Evolutionary conservation across 192 early-diverging fungal genomes (phyloP).

Genomic region (Coemansia sp.): DNA sequence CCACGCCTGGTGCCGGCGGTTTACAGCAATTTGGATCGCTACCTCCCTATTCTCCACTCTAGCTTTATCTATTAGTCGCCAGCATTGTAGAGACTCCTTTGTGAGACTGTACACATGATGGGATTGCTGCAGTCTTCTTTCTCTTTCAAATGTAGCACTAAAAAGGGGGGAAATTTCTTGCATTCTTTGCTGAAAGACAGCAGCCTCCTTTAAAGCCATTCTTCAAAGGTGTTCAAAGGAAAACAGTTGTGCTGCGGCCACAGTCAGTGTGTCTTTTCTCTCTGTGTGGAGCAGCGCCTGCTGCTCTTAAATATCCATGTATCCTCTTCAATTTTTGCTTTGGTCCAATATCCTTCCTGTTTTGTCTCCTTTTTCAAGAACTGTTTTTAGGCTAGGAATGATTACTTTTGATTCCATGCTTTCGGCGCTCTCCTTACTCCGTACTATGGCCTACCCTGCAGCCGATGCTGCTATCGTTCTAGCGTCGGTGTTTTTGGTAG

Average conservation of each 20-base stretch:
- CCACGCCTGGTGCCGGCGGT: slow-evolving; percentile 18
- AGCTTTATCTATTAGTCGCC: not conserved
- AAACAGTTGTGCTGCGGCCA: not conserved
- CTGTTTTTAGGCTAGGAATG: not conserved
- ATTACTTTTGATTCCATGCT: not conserved
- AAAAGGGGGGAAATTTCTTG: not conserved
- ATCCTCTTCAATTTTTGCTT: not conserved
- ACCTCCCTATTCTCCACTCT: slow-evolving; percentile 30
- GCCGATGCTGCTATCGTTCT: not conserved
- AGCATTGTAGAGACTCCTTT: not conserved
- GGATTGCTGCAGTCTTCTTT: not conserved
- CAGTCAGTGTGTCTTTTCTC: not conserved
- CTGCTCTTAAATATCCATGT: not conserved
- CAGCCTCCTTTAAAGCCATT: not conserved
- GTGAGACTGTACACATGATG: not conserved
- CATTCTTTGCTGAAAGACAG: not conserved
- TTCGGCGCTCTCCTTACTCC: not conserved
- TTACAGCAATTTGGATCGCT: slow-evolving; percentile 41
- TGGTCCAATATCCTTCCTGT: not conserved
- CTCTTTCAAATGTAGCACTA: not conserved
- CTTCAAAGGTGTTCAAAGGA: not conserved
- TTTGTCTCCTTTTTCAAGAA: not conserved
- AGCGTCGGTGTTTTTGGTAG: not conserved
- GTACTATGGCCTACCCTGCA: not conserved
- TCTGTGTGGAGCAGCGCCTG: not conserved